Base-by-base conservation (phyloP, 306 rosid genomes). In the Lagenaria siceraria region DNA sequence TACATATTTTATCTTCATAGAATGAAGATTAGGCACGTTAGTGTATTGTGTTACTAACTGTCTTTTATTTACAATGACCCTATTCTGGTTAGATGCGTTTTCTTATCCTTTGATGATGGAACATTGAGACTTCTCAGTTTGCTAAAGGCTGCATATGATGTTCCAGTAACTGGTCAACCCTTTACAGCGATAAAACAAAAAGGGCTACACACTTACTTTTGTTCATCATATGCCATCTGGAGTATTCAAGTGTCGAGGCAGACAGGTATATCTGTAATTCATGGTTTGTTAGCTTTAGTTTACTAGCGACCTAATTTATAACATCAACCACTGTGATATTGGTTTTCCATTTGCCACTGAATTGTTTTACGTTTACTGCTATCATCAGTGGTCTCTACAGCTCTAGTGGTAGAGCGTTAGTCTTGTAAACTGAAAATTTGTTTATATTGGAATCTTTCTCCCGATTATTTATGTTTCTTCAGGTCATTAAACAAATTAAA, bases 71-170 rank as follows among this genome's bases (percentile, higher is more conserved):
- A 48, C 36, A 35, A 63, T 66, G 25, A 78, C n/a, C 22, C 24
- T 65, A 29, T 58, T 33, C 55, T 66, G 52, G 73, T 75, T 86
- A 95, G 99, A 80, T 92, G 97, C 83, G 80, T 92, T 66, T 75
- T 95, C 79, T 81, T 95, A 87, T 84, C 97, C 77, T 92, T 87
- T 79, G 97, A 95, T 83, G 99, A 95, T 79, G 99, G 97, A 80
- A 84, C 97, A 74, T 83, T 95, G 87, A 90, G 86, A 83, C 87
- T 84, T 76, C 75, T 92, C 83, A 88, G 97, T 91, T 78, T 95
- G 89, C 55, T 51, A 22, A 88, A 88, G 88, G 90, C 91, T 81
- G 97, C 97, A 53, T 84, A 74, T 82, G 97, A 95, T 75, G 78
- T 85, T 62, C 97, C 96, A 17, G 88, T 85, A 77, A 90, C 84